Conservation (phyloP, 2,329 filamentous ascomycete species). For the Penicillium sumatraense region DNA sequence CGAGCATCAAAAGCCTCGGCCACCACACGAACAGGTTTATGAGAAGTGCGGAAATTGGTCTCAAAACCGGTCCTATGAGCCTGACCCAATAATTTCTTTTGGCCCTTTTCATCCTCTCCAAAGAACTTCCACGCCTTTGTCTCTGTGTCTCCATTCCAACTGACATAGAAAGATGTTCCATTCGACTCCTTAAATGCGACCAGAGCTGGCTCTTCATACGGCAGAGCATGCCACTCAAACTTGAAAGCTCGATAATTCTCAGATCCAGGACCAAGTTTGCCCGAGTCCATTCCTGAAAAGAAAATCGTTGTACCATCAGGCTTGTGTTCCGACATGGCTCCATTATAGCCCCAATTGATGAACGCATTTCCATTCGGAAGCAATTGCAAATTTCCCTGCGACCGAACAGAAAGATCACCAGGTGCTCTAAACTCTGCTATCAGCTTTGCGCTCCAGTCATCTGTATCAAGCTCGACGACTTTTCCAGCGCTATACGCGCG, state of each 20-base stretch:
- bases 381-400: slow-evolving; percentile 14
- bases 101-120: background rate
- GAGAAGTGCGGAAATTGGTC: slow-evolving; percentile 13
- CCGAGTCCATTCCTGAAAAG: slow-evolving; percentile 12
- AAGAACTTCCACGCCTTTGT: slow-evolving; percentile 15
- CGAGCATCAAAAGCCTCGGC: slow-evolving; percentile 11
- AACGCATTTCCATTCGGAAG: slow-evolving; percentile 18
- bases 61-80: slow-evolving; percentile 5
- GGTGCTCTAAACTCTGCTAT: slow-evolving; percentile 12
- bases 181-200: slow-evolving; percentile 12
- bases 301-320: slow-evolving; percentile 14
- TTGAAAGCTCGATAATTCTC: slow-evolving; percentile 18
- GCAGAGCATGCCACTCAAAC: slow-evolving; percentile 15
- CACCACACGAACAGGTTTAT: slow-evolving; percentile 7
- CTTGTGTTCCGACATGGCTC: slow-evolving; percentile 13
- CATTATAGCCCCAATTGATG: slow-evolving; percentile 17
- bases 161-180: slow-evolving; percentile 14
- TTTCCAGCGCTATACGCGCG: slow-evolving; percentile 14
- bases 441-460: slow-evolving; percentile 4
- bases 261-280: slow-evolving; percentile 11
- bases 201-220: slow-evolving; percentile 11
- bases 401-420: slow-evolving; percentile 13
- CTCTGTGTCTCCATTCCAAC: slow-evolving; percentile 19
- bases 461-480: slow-evolving; percentile 14
- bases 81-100: slow-evolving; percentile 2